These are phyloP conservation scores for Plicaturopsis crispa DNA, from an alignment of 768 basidiomycete species.

Conservation along the genomic window DNA sequence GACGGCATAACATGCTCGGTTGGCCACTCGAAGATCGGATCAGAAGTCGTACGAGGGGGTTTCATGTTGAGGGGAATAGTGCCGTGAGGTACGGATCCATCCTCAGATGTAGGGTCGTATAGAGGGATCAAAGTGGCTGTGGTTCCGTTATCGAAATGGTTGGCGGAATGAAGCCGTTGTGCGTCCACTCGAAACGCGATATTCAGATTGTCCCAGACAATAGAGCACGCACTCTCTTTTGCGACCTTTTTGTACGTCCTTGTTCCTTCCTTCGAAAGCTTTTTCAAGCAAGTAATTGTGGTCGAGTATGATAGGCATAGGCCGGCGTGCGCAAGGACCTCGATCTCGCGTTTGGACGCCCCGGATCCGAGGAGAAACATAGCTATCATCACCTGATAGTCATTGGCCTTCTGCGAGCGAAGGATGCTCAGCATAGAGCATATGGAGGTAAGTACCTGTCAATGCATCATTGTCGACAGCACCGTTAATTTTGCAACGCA, in stretches of 20 bases:
- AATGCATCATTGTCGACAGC: conserved; percentile 3
- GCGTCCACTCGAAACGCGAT: conserved; percentile 17
- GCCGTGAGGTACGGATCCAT: not conserved
- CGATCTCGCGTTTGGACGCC: conserved; percentile 8
- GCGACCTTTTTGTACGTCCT: not conserved
- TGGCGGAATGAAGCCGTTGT: conserved; percentile 15
- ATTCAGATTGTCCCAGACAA: conserved; percentile 22
- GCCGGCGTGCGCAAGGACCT: conserved; percentile 10
- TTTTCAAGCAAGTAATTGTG: conserved; percentile 3
- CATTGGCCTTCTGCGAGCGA: conserved; percentile 9
- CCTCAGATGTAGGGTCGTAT: conserved; percentile 3
- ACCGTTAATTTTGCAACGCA: conserved; percentile 3
- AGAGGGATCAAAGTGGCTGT: conserved; percentile 17
- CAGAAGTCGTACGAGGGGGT: not conserved
- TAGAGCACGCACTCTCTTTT: not conserved
- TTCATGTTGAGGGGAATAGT: conserved; percentile 1
- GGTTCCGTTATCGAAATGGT: conserved; percentile 23
- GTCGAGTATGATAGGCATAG: conserved; percentile 5
- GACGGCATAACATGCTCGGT: not conserved
- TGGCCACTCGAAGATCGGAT: not conserved
- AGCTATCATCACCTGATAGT: conserved; percentile 10
- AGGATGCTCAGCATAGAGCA: conserved; percentile 9
- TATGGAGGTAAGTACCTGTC: conserved; percentile 8
- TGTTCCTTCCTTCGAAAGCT: conserved; percentile 2
- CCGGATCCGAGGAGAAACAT: conserved; percentile 10